Conservation (phyloP, 805 yeast genomes). For the Ogataea nakhonphanomensis region DNA sequence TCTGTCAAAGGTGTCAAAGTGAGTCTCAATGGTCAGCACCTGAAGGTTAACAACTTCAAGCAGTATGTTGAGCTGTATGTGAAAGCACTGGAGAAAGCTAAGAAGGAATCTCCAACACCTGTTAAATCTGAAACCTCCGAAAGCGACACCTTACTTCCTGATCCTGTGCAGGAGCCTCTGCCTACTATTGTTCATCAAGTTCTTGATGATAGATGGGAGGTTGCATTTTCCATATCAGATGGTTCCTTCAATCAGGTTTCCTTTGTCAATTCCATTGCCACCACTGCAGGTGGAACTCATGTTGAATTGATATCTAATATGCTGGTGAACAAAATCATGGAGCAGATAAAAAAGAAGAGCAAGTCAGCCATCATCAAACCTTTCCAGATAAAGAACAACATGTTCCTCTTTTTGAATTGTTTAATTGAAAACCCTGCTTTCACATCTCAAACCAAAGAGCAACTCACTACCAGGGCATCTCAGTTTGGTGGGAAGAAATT, state of each 20-base stretch:
- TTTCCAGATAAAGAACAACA: conserved; percentile 82
- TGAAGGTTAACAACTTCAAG: conserved; percentile 74
- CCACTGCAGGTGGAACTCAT: conserved; percentile 96
- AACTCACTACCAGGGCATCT: conserved; percentile 79
- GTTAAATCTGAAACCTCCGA: conserved; percentile 14
- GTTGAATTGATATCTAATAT: conserved; percentile 84
- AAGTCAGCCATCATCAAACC: conserved; percentile 73
- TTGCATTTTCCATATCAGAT: conserved; percentile 92
- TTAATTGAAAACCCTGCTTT: conserved; percentile 95
- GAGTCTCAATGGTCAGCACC: conserved; percentile 66
- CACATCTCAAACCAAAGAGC: conserved; percentile 96
- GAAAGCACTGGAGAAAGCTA: conserved; percentile 60
- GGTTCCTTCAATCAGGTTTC: conserved; percentile 90
- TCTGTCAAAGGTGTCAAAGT: conserved; percentile 82
- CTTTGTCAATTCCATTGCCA: conserved; percentile 95
- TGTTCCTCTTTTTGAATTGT: conserved; percentile 89
- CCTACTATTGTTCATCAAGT: conserved; percentile 72
- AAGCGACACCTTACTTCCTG: conserved; percentile 13
- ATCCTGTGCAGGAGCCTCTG: conserved; percentile 36
- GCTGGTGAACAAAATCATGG: conserved; percentile 72
- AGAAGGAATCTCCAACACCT: conserved; percentile 27
- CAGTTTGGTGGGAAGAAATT: conserved; percentile 85
- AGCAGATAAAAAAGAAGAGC: conserved; percentile 62
- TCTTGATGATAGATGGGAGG: conserved; percentile 88
- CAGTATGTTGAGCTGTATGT: conserved; percentile 86